Conservation (phyloP, 2,329 filamentous ascomycete genomes). For the Exophiala lecanii-corni region DNA sequence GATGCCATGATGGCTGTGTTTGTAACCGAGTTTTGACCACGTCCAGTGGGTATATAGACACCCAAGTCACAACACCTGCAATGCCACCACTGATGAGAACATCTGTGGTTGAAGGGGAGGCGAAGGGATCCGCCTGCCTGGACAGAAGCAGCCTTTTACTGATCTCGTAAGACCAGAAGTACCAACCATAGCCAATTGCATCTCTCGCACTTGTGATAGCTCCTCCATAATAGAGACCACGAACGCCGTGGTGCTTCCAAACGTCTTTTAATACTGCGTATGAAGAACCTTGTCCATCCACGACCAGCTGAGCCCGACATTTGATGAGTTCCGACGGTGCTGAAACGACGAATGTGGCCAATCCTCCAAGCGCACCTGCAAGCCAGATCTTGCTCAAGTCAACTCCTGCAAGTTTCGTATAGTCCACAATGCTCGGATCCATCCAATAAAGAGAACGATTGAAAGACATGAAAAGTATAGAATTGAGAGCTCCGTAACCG, state of each 20-base stretch:
- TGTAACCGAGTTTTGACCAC: constrained; percentile 92
- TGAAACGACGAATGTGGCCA: constrained; percentile 80
- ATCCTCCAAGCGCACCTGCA: constrained; percentile 74
- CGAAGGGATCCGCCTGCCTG: constrained; percentile 26
- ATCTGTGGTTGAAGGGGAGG: constrained; percentile 49
- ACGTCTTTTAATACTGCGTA: constrained; percentile 62
- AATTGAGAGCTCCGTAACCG: constrained; percentile 87
- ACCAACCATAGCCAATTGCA: constrained; percentile 92
- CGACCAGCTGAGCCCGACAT: constrained; percentile 72
- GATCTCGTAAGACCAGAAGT: constrained; percentile 91
- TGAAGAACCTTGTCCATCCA: constrained; percentile 48
- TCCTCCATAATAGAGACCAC: constrained; percentile 77
- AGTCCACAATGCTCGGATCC: constrained; percentile 38
- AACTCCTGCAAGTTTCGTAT: constrained; percentile 39
- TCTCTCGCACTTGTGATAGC: constrained; percentile 76
- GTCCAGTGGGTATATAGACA: constrained; percentile 84
- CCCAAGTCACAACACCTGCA: constrained; percentile 84
- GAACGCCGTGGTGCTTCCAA: constrained; percentile 54
- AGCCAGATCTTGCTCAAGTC: constrained; percentile 66
- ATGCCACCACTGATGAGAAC: constrained; percentile 79
- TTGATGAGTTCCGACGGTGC: constrained; percentile 89
- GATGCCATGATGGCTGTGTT: constrained; percentile 50
- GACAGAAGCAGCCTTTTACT: constrained; percentile 56
- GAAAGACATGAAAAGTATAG: constrained; percentile 83
- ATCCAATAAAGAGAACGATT: constrained; percentile 72